These are phyloP conservation scores for Truncatella angustata DNA, from an alignment of 2,329 filamentous ascomycete species.

Conservation along the genomic window DNA sequence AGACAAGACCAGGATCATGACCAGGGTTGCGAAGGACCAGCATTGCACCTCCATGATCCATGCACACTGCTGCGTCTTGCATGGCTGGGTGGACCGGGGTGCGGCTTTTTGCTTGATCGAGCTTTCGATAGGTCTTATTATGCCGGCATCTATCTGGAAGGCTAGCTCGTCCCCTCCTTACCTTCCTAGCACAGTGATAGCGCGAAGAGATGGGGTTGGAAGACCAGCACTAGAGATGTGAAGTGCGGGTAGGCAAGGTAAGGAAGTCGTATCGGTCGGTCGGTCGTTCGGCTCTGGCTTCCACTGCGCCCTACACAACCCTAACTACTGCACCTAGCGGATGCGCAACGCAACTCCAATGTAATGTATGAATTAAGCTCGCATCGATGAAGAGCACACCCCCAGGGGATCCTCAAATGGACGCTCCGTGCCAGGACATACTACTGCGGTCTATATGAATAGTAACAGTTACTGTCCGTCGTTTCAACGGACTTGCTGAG, in stretches of 20 bases:
- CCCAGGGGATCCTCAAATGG: not conserved
- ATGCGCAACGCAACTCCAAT: conserved; percentile 6
- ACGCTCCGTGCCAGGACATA: not conserved
- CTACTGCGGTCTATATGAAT: not conserved
- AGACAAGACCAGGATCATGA: not conserved
- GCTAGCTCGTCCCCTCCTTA: not conserved
- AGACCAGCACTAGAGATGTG: conserved; percentile 7
- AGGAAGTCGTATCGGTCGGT: conserved; percentile 3
- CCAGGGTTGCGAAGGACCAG: not conserved
- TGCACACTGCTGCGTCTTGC: conserved; percentile 6
- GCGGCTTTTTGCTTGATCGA: conserved; percentile 28
- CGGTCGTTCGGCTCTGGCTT: not conserved
- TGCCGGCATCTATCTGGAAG: conserved; percentile 9
- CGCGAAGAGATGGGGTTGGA: not conserved
- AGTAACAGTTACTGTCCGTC: not conserved
- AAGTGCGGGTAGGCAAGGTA: conserved; percentile 9
- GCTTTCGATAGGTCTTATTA: conserved; percentile 16
- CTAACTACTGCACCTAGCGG: conserved; percentile 5
- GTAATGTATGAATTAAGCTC: conserved; percentile 6
- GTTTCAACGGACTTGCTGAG: not conserved
- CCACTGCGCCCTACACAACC: not conserved
- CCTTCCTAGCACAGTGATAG: conserved; percentile 10
- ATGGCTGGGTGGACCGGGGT: conserved; percentile 16
- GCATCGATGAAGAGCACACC: not conserved
- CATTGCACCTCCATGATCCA: not conserved